These are phyloP conservation scores for Bryum argenteum DNA, from an alignment of 225 moss, liverwort and hornwort genomes.

Conservation along the genomic window DNA sequence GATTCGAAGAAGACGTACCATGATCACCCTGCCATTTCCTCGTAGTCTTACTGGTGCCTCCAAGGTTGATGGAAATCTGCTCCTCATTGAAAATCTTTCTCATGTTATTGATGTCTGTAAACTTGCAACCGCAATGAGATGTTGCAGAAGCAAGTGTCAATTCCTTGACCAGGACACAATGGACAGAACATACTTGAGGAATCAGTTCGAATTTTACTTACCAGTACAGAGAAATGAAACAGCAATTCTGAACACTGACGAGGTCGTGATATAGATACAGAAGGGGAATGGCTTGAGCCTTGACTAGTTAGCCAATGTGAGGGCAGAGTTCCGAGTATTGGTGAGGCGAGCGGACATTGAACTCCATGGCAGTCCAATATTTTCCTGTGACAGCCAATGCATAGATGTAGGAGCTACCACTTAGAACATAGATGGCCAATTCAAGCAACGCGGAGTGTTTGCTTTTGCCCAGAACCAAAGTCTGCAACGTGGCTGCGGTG, in stretches of 20 bases:
- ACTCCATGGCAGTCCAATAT: constrained; percentile 34
- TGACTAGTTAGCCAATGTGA: constrained; percentile 37
- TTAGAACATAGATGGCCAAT: constrained; percentile 38
- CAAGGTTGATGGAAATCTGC: too few relatives aligned
- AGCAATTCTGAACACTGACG: background rate
- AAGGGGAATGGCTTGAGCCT: background rate
- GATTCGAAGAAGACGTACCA: constrained; percentile 78
- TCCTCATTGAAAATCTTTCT: too few relatives aligned
- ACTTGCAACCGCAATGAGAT: too few relatives aligned
- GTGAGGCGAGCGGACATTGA: constrained; percentile 32
- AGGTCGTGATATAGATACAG: background rate
- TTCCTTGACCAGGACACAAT: too few relatives aligned
- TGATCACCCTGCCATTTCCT: too few relatives aligned
- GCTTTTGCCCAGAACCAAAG: constrained; percentile 40
- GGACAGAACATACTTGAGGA: too few relatives aligned
- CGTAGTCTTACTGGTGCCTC: too few relatives aligned
- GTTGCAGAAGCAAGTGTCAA: too few relatives aligned
- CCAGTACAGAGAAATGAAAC: background rate
- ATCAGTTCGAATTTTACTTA: too few relatives aligned
- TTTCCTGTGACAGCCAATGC: constrained; percentile 41
- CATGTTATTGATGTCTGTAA: too few relatives aligned
- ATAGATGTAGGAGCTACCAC: constrained; percentile 34
- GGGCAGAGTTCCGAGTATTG: constrained; percentile 34
- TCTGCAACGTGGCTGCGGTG: constrained; percentile 39
- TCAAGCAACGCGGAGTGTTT: constrained; percentile 43